Base-by-base conservation (phyloP, 805 yeast genomes). In the Starmerella bombi region DNA sequence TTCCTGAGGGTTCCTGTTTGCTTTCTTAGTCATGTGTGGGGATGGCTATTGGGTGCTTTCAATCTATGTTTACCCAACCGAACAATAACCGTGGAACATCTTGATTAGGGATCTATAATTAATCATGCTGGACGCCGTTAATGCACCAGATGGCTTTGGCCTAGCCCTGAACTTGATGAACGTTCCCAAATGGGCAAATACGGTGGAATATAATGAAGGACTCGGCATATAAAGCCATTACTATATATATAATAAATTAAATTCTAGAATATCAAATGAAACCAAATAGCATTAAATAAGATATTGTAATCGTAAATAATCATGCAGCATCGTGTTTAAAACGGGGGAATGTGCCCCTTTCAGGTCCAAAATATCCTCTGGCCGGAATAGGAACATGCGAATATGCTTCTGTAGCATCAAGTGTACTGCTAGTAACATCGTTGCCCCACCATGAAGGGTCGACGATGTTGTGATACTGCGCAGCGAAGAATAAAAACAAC, bases 391-490 rank as follows among this genome's bases (percentile, higher is more conserved):
- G 31, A 12, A 33, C 25, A 15, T 35, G 43, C 25, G 23, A 23
- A 31, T 15, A 32, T 23, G 16, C 21, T 18, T 32, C 25, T 9
- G 32, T 27, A 14, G 23, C 30, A 18, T 34, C 40, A 25, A 5
- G 5, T 17, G 25, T 27, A n/a, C 35, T 32, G 16, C 20, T 9
- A 16, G 21, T 34, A 15, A 41, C 47, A 17, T 43, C 36, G 35
- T 70, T 70, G 3, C 74, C 74, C 75, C 75, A 70, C 73, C 74
- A 70, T 23, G 60, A 44, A 1, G 67, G 32, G 12, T 50, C 49
- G 6, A 50, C 52, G 10, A 54, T 50, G 14, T 60, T 57, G 12
- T 40, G 35, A 28, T 48, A 48, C 4, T 61, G 59, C 19, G 71
- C 63, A 23, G 62, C 54, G 41, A 67, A 65, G 50, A 69, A 69